Evolutionary conservation across 2,329 filamentous ascomycete genomes (phyloP), one percentile per base, ranked within the genome.

Genomic region (Penicillium griseofulvum): DNA sequence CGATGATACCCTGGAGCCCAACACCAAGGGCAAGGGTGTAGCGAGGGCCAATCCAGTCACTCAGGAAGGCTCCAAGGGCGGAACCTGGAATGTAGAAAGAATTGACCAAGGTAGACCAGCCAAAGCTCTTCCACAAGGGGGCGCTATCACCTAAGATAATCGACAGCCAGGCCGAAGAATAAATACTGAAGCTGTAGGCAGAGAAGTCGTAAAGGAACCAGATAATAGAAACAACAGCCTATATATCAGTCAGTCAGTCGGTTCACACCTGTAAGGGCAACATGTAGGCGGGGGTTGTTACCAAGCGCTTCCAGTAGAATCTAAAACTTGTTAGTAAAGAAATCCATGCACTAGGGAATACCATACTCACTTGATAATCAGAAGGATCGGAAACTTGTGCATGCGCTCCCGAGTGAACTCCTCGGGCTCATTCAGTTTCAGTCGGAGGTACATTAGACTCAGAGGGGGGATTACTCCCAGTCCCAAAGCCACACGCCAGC

Each of bases 181-280:
- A 97, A 66, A 96, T 90, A 49, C 88, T 83, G 70, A 96, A 96
- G 0, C 88, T 87, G 71, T 96, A 96, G 3, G 85, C 78, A 2
- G 87, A 90, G 74, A 96, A 96, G 81, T 91, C 86, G 70, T 91
- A 95, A 59, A 93, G 82, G 73, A 94, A 94, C 90, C 91, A 95
- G 68, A 95, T 89, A 22, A 87, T 63, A 58, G 83, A 85, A 52
- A 94, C 88, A 19, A 87, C 74, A 1, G 83, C 65, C 72, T 75
- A 49, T 6, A 36, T 0, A 9, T 22, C 17, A 44, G 22, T 51
- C 22, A 51, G 36, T 64, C 49, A 65, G 54, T 36, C 12, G 1
- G 14, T 22, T 24, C 24, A 17, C 1, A 7, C 4, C 1, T 12
- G 14, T 10, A 6, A 34, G 14, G 11, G 17, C 7, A 29, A 19